Percentiles rank a stretch among this genome's conserved stretches.
Conservation (phyloP, 495 filamentous ascomycete genomes). For the Podospora tetraspora region DNA sequence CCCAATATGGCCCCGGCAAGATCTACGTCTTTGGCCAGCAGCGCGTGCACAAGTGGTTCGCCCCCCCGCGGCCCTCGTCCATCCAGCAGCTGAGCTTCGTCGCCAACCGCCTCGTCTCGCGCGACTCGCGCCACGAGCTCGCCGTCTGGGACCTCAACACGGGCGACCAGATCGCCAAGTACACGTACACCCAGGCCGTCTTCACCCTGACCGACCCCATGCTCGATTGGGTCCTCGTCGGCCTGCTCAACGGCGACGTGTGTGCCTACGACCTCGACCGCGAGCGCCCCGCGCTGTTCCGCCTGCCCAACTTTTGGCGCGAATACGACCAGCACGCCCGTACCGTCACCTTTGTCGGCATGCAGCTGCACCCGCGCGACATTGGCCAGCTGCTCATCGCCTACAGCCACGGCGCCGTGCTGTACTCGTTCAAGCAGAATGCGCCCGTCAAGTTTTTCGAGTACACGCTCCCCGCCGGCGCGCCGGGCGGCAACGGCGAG, state of each 20-base stretch:
- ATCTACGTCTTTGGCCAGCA: conserved; percentile 89
- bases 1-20: conserved; percentile 67
- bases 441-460: conserved; percentile 69
- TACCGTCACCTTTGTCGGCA: conserved; percentile 47
- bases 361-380: conserved; percentile 84
- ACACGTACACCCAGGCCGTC: conserved; percentile 68
- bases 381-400: conserved; percentile 87
- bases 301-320: conserved; percentile 78
- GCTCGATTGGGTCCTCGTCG: conserved; percentile 85
- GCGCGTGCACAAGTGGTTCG: conserved; percentile 68
- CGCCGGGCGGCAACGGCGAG: conserved; percentile 70
- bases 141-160: conserved; percentile 67
- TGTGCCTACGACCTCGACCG: conserved; percentile 87
- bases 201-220: conserved; percentile 74
- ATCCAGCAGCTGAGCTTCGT: conserved; percentile 41
- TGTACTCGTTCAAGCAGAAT: conserved; percentile 90
- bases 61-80: conserved; percentile 52
- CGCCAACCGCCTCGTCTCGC: conserved; percentile 70
- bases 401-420: conserved; percentile 78
- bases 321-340: conserved; percentile 48
- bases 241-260: conserved; percentile 71
- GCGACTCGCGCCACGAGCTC: conserved; percentile 81
- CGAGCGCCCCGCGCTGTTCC: conserved; percentile 65
- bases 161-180: conserved; percentile 52
- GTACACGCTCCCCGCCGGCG: conserved; percentile 74